Evolutionary conservation across 257 asterid species (phyloP).

Genomic region (Phtheirospermum japonicum): DNA sequence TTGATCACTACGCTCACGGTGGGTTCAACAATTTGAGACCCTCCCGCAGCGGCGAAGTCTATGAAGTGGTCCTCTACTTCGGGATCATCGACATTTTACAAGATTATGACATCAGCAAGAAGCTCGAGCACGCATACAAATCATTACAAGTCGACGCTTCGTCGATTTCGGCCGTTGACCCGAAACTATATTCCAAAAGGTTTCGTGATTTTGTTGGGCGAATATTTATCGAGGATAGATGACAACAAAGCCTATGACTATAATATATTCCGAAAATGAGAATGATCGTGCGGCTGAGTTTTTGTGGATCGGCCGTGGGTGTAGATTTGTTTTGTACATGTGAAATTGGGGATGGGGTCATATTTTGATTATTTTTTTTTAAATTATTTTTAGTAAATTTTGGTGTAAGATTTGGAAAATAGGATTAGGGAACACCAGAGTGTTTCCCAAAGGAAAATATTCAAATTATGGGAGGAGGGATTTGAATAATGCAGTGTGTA

Average conservation of each 20-base stretch:
- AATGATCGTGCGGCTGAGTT: background rate
- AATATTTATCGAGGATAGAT: constrained; percentile 60
- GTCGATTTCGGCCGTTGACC: constrained; percentile 81
- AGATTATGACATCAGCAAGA: constrained; percentile 77
- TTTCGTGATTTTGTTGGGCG: constrained; percentile 66
- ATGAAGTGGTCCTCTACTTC: constrained; percentile 68
- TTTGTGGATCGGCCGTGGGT: background rate
- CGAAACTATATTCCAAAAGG: constrained; percentile 67
- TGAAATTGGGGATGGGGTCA: background rate
- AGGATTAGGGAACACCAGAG: background rate
- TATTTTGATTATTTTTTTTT: background rate
- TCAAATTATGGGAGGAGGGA: no score
- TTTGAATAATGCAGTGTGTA: background rate
- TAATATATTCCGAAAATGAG: no score
- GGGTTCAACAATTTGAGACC: constrained; percentile 36
- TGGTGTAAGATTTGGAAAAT: background rate
- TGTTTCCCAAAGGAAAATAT: no score
- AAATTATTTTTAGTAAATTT: background rate
- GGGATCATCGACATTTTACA: constrained; percentile 83
- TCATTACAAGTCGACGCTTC: constrained; percentile 66
- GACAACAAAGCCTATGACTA: constrained; percentile 5
- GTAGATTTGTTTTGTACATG: background rate
- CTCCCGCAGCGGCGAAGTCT: constrained; percentile 45
- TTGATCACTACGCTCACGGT: constrained; percentile 49
- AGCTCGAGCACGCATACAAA: constrained; percentile 74